Evolutionary conservation across 768 basidiomycete species (phyloP), one percentile per base, ranked within the genome.

Genomic region (Termitomyces sp.): DNA sequence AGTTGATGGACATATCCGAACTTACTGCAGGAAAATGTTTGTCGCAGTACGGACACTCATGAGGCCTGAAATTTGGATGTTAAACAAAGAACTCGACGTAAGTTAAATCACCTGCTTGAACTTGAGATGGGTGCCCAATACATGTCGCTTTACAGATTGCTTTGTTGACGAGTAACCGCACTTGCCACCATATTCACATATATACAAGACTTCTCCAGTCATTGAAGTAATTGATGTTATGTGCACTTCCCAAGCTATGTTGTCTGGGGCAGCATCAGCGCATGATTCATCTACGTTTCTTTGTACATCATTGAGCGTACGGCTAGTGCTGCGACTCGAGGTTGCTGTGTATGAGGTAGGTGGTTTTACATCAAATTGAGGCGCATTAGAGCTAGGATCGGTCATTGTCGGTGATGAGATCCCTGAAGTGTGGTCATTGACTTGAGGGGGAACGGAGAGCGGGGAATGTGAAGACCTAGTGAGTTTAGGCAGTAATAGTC

Each of bases 61-160:
- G 58, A 46, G 45, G 52, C 52, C 56, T 57, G 35, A 30, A 43
- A 53, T 51, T 36, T 26, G 48, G 28, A 56, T 41, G 46, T 52
- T 6, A 36, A 60, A 44, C n/a, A 36, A 43, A 35, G 44, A n/a
- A 33, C 38, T 18, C n/a, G 5, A 7, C 4, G 22, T 11, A 16
- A 22, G 28, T 28, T 11, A 58, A 43, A 18, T 22, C n/a, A 65
- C 82, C 59, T 59, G 84, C 87, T 81, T 84, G 62, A 81, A 75
- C 52, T 79, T 75, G 47, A 88, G 66, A 65, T 88, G 87, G 14
- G 79, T 81, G 9, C 81, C 80, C 67, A 84, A 78, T 48, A 88
- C 76, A 67, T 88, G 87, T 28, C 87, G 77, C 67, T 86, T 87
- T 57, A 88, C 82, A 44, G 86, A 75, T 66, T 87, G 86, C 67